phyloP scores from a whole-genome alignment of 2,329 filamentous ascomycete species.

The Fusarium sp. region DNA sequence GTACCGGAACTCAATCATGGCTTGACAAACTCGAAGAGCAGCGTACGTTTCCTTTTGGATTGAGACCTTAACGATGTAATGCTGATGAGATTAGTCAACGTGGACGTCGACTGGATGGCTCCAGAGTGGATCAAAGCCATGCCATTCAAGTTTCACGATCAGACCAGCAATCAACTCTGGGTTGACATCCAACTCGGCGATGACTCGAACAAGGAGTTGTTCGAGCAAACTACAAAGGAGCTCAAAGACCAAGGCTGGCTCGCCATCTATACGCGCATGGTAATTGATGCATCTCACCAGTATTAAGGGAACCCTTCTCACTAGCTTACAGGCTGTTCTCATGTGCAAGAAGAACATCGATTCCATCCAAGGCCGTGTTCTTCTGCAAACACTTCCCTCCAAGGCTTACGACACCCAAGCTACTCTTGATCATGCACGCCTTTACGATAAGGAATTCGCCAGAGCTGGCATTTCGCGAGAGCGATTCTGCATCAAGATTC shows the following conservation, averaged over 20 bases:
- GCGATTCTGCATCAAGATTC: conserved; percentile 63
- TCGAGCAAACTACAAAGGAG: conserved; percentile 55
- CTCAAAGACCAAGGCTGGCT: conserved; percentile 58
- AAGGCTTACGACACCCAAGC: conserved; percentile 57
- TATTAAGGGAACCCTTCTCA: not conserved
- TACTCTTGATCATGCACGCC: conserved; percentile 57
- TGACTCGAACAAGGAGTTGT: conserved; percentile 55
- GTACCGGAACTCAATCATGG: conserved; percentile 48
- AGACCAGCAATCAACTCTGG: conserved; percentile 62
- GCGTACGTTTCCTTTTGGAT: conserved; percentile 42
- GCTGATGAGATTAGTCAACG: conserved; percentile 51
- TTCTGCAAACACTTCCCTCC: conserved; percentile 59
- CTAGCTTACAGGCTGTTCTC: conserved; percentile 50
- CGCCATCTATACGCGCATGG: conserved; percentile 60
- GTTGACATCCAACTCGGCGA: conserved; percentile 59
- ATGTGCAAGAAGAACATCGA: conserved; percentile 60
- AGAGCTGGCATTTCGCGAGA: conserved; percentile 56
- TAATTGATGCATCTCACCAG: not conserved
- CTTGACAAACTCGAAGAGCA: conserved; percentile 57
- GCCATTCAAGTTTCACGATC: conserved; percentile 57
- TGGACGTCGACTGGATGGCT: conserved; percentile 65
- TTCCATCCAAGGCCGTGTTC: conserved; percentile 58
- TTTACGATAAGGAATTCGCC: conserved; percentile 59
- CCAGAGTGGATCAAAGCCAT: conserved; percentile 58
- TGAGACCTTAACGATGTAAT: rapidly evolving